Percentiles rank a stretch among this genome's conserved stretches.
phyloP scores from a whole-genome alignment of 345 rosid genomes.

The Rhizophora apiculata region DNA sequence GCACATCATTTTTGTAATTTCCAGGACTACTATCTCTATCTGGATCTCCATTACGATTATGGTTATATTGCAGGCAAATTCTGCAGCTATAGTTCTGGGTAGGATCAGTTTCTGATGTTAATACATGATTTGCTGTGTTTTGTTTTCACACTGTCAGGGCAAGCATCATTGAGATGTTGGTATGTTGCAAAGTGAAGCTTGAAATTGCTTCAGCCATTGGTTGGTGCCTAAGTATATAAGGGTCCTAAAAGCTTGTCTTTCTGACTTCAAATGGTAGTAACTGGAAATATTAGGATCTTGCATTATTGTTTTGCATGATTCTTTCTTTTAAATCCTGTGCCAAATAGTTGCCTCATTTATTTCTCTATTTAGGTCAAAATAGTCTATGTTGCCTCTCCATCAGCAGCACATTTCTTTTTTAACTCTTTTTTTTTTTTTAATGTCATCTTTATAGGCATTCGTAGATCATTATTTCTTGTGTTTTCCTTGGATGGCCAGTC shows the following conservation, averaged over 20 bases:
- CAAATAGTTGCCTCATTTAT: not conserved
- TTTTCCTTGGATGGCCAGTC: constrained; percentile 21
- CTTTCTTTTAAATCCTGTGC: not conserved
- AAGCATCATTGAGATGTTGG: not conserved
- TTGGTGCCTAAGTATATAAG: not conserved
- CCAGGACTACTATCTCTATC: not conserved
- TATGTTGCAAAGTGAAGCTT: not conserved
- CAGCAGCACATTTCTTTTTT: not conserved
- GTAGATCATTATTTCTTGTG: constrained; percentile 4
- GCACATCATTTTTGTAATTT: too few relatives aligned
- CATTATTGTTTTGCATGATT: too few relatives aligned
- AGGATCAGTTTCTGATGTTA: not conserved
- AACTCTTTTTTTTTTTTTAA: not conserved
- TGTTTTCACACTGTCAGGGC: not conserved
- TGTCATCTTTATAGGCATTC: not conserved
- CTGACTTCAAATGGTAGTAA: not conserved
- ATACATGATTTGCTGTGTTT: not conserved
- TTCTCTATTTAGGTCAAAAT: not conserved
- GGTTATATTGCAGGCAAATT: too few relatives aligned
- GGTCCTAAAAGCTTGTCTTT: not conserved
- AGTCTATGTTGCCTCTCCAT: not conserved
- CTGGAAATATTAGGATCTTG: too few relatives aligned
- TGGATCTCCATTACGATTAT: too few relatives aligned
- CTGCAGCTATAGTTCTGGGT: not conserved
- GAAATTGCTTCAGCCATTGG: not conserved